Evolutionary conservation across 2,329 filamentous ascomycete genomes (phyloP).

Genomic region (Aspergillus amoenus): DNA sequence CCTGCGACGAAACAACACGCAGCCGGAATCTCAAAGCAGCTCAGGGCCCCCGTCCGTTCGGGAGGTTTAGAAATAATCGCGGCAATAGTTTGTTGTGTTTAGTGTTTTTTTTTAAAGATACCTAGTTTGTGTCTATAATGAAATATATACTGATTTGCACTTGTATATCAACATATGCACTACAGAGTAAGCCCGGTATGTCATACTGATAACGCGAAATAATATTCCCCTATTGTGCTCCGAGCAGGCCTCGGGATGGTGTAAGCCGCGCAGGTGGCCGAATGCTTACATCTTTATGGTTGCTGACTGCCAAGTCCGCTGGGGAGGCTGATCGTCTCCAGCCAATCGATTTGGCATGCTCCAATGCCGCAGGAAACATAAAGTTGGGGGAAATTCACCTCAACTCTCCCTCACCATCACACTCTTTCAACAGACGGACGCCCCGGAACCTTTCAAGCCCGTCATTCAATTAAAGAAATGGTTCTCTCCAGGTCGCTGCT

Average conservation of each 20-base stretch:
- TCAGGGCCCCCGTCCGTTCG: slow-evolving; percentile 33
- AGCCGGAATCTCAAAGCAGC: slow-evolving; percentile 29
- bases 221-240: background rate
- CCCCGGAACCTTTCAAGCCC: background rate
- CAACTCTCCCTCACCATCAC: background rate
- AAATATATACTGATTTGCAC: slow-evolving; percentile 1
- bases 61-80: slow-evolving; percentile 32
- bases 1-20: slow-evolving; percentile 46
- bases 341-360: slow-evolving; percentile 14
- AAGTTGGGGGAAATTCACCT: background rate
- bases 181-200: background rate
- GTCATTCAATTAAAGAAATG: slow-evolving; percentile 4
- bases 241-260: background rate
- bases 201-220: background rate
- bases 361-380: slow-evolving; percentile 1
- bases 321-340: slow-evolving; percentile 4
- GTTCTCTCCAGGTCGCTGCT: slow-evolving; percentile 15
- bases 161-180: too few relatives aligned
- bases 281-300: slow-evolving; percentile 7
- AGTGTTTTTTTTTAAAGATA: slow-evolving; percentile 20
- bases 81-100: slow-evolving; percentile 3
- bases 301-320: slow-evolving; percentile 8
- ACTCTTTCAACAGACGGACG: background rate
- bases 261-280: slow-evolving; percentile 1
- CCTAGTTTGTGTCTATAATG: slow-evolving; percentile 15